Evolutionary conservation across 2,329 filamentous ascomycete species (phyloP).

Genomic region (Onygenales sp.): DNA sequence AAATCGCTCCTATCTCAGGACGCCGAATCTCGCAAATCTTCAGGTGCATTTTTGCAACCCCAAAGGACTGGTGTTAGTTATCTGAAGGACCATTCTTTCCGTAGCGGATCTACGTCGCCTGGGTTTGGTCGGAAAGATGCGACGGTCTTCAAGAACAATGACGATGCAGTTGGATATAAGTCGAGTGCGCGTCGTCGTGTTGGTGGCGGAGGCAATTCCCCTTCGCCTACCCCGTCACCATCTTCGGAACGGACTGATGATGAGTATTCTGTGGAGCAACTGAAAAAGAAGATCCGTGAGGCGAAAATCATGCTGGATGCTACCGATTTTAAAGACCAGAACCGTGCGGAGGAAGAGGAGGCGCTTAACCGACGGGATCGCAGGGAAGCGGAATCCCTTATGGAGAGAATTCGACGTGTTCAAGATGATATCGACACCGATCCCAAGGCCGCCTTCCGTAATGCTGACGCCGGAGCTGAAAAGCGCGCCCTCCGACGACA

Average conservation of each 20-base stretch:
- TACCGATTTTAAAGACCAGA: constrained; percentile 92
- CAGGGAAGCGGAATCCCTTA: constrained; percentile 86
- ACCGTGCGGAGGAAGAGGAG: constrained; percentile 81
- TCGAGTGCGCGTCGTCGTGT: constrained; percentile 86
- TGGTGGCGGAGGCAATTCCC: constrained; percentile 59
- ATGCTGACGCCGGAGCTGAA: constrained; percentile 79
- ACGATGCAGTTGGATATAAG: constrained; percentile 82
- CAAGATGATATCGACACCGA: constrained; percentile 93
- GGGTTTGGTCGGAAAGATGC: constrained; percentile 72
- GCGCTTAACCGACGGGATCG: constrained; percentile 82
- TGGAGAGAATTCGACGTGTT: constrained; percentile 78
- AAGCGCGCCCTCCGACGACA: constrained; percentile 77
- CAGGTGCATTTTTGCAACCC: constrained; percentile 80
- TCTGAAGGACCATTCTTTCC: constrained; percentile 90
- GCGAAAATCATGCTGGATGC: constrained; percentile 91
- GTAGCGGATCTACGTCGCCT: constrained; percentile 49
- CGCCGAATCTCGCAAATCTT: constrained; percentile 79
- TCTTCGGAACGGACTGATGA: constrained; percentile 57
- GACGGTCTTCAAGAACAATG: constrained; percentile 93
- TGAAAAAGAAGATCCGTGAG: constrained; percentile 87
- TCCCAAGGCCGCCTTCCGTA: constrained; percentile 62
- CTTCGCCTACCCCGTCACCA: constrained; percentile 69
- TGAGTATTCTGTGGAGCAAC: constrained; percentile 74
- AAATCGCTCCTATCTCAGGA: constrained; percentile 84
- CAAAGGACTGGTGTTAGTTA: constrained; percentile 98